Base-by-base conservation (phyloP, 305 asterid species). In the Plantago rigida region DNA sequence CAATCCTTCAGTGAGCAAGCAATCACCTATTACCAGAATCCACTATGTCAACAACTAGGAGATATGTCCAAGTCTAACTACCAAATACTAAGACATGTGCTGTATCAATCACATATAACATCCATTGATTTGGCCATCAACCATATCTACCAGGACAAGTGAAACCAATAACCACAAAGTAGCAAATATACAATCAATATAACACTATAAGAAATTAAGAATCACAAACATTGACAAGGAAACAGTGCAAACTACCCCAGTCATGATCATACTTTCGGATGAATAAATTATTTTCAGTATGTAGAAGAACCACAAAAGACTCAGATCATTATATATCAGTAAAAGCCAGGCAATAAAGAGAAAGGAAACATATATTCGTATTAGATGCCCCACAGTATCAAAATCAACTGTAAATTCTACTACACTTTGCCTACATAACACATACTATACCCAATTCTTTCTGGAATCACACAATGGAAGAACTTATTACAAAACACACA, bases 11-110 rank as follows among this genome's bases (percentile, higher is more conserved):
- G 45, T 31, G 9, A 68, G 47, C 52, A 54, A 69, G 50, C 52
- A 51, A 46, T 61, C 29, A 46, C 65, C 75, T 65, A 50, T 17
- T 13, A 54, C 44, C 60, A 45, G 54, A 54, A 54, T 29, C 34
- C 9, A 28, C 19, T 12, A 13, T 53, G 36, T 53, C 59, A 54
- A n/a, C 59, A 53, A 54, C 29, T 15, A 29, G 44, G 9, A 29
- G 22, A 53, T 10, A 12, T 53, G 46, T 36, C 44, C 10, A 36
- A 5, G 0, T 31, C 44, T 36, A 36, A 8, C 44, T 5, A 36
- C 2, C 44, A 36, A 0, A 36, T 8, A 36, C 44, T 36, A 6
- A 36, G 0, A 36, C 39, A 22, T 22, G 26, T 22, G 26, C 1
- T 36, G 10, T 36, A 36, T 1, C 7, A 41, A 41, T 41, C 2